Evolutionary conservation across 495 filamentous ascomycete genomes (phyloP), one percentile per base, ranked within the genome.

Genomic region (Penicillium dipodomyicola): DNA sequence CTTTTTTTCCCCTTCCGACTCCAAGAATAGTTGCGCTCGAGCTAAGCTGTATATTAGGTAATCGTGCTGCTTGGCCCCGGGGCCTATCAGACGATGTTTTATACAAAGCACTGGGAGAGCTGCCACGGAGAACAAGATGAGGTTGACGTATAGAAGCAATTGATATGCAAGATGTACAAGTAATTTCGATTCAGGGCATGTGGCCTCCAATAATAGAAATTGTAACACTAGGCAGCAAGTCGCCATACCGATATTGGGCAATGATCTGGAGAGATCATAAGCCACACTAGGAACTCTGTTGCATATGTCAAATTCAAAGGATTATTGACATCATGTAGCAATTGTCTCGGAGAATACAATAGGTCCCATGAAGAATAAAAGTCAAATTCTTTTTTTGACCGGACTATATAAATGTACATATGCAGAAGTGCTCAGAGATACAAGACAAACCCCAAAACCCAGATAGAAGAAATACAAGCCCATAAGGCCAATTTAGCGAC

Each of bases 21-120:
- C 58, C 57, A 63, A 44, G 62, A 42, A 61, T 46, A 50, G 54
- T 58, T 52, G 44, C 27, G 14, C 33, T 47, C 59, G 57, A 48
- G 48, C 55, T 60, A 59, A 30, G 48, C 44, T 57, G 53, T 29
- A 29, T 12, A 23, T 49, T 52, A 63, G 53, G 55, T 64, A 61
- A 67, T 6, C 35, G 35, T 8, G 52, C 55, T 8, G 30, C 30
- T 33, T 33, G 30, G 30, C 30, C 7, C 30, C 7, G 30, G 30
- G 27, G 39, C 58, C 55, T 59, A 62, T 64, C 49, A 62, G 35
- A 23, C 20, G n/a, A 23, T 22, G 29, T 17, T 54, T 37, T 27
- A 60, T 53, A 56, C 40, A 46, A 56, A 64, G 61, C 58, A 53
- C 14, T n/a, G 6, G 8, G 35, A 39, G n/a, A 33, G 30, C 10